Percentiles rank a stretch among this genome's conserved stretches.
Conservation (phyloP, 2,329 filamentous ascomycete species). For the Podosphaera leucotricha region DNA sequence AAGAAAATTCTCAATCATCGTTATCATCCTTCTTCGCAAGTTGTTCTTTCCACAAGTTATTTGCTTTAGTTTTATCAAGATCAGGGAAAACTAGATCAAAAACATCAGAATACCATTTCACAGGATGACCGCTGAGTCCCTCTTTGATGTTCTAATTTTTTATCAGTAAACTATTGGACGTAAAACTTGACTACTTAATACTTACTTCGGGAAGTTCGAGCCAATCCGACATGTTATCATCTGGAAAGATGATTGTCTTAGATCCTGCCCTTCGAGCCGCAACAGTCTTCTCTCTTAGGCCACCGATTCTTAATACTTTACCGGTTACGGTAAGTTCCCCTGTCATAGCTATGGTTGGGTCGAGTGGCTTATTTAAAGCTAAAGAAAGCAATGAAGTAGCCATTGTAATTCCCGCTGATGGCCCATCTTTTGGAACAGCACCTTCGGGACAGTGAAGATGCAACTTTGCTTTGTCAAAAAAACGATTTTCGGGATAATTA, state of each 20-base stretch:
- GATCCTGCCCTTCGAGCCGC: slow-evolving; percentile 82
- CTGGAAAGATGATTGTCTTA: slow-evolving; percentile 74
- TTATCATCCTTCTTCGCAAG: slow-evolving; percentile 9
- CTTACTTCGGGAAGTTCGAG: slow-evolving; percentile 84
- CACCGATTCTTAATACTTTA: slow-evolving; percentile 78
- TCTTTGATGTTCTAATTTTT: slow-evolving; percentile 76
- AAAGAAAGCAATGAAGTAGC: slow-evolving; percentile 81
- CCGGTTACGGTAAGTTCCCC: slow-evolving; percentile 60
- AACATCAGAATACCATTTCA: slow-evolving; percentile 83
- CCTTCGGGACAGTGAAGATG: slow-evolving; percentile 93
- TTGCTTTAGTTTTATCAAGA: slow-evolving; percentile 50
- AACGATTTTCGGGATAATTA: slow-evolving; percentile 89
- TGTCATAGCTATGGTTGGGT: slow-evolving; percentile 90
- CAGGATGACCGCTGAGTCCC: slow-evolving; percentile 74
- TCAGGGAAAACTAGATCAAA: slow-evolving; percentile 77
- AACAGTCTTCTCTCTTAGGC: slow-evolving; percentile 97
- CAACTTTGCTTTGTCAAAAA: too few relatives aligned
- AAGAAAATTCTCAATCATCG: slow-evolving; percentile 7
- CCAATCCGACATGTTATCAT: slow-evolving; percentile 85
- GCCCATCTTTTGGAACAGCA: slow-evolving; percentile 85
- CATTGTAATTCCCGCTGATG: slow-evolving; percentile 74
- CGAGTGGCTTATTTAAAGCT: slow-evolving; percentile 66
- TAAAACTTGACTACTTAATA: slow-evolving; percentile 7
- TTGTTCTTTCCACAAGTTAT: slow-evolving; percentile 28
- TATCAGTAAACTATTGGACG: slow-evolving; percentile 6